These are phyloP conservation scores for Albugo candida DNA, from an alignment of 352 stramenopile species.

Conservation along the genomic window DNA sequence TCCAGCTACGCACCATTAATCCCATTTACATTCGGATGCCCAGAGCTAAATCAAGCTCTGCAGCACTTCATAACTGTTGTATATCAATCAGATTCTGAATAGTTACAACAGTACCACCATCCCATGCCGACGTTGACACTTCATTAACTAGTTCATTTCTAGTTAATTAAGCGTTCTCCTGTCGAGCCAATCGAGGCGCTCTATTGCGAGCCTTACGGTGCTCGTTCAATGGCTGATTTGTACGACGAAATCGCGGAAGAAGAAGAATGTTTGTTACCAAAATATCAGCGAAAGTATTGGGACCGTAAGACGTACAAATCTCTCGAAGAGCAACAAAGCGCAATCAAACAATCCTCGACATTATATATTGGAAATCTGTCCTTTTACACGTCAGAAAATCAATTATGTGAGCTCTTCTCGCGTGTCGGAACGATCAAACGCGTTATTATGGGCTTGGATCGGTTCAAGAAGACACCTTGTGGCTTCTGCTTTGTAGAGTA, in stretches of 20 bases:
- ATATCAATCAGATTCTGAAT: no score
- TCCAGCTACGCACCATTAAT: no score
- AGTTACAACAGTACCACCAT: no score
- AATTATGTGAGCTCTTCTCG: constrained; percentile 91
- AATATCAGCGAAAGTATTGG: constrained; percentile 83
- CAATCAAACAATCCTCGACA: constrained; percentile 78
- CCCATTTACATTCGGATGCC: no score
- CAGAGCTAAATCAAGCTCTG: no score
- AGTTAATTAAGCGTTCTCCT: no score
- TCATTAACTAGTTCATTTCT: no score
- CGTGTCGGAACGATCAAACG: constrained; percentile 81
- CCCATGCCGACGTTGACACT: no score
- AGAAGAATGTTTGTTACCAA: constrained; percentile 30
- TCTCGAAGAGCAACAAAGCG: constrained; percentile 84
- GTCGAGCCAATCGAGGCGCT: no score
- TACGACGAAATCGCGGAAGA: constrained; percentile 38
- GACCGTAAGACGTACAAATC: constrained; percentile 87
- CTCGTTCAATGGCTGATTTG: constrained; percentile 27
- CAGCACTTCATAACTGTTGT: no score
- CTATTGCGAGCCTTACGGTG: no score
- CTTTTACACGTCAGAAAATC: constrained; percentile 90
- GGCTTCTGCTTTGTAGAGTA: constrained; percentile 97
- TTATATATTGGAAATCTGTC: constrained; percentile 96
- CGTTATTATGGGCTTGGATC: constrained; percentile 93
- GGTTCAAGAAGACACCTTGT: constrained; percentile 90